phyloP scores from a whole-genome alignment of 2,329 filamentous ascomycete species.

The Aspergillus cejpii region DNA sequence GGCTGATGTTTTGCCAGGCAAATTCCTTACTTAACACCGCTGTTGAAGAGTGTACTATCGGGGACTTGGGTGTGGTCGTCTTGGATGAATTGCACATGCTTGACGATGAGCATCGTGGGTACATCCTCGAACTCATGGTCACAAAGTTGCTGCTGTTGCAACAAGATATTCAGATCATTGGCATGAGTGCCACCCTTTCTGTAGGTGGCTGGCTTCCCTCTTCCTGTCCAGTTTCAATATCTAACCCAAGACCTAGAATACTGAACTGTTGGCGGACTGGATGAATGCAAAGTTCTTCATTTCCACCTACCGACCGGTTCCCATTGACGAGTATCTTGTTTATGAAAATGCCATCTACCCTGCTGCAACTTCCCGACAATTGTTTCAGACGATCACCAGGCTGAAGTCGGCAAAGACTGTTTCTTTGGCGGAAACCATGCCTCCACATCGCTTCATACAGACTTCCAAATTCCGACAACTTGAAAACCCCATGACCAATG shows the following conservation, averaged over 20 bases:
- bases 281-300: conserved; percentile 64
- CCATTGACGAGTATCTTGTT: conserved; percentile 67
- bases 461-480: conserved; percentile 56
- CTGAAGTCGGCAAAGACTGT: conserved; percentile 31
- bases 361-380: conserved; percentile 51
- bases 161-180: conserved; percentile 62
- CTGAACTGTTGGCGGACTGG: conserved; percentile 62
- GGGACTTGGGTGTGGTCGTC: conserved; percentile 60
- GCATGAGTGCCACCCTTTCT: conserved; percentile 73
- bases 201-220: conserved; percentile 38
- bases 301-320: conserved; percentile 67
- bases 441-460: conserved; percentile 45
- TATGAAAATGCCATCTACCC: conserved; percentile 63
- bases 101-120: conserved; percentile 67
- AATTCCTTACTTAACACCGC: conserved; percentile 67
- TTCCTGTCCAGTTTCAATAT: not conserved
- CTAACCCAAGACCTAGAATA: conserved; percentile 50
- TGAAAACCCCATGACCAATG: conserved; percentile 58
- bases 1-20: conserved; percentile 46
- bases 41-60: conserved; percentile 62
- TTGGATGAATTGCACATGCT: conserved; percentile 79
- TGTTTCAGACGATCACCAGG: conserved; percentile 54
- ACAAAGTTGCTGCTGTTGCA: conserved; percentile 66
- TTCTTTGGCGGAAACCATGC: conserved; percentile 30
- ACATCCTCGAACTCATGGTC: conserved; percentile 66